A percentile compares a stretch with the other conserved stretches of the same genome.
Evolutionary conservation across 345 rosid genomes (phyloP).

Genomic region (Firmiana major): DNA sequence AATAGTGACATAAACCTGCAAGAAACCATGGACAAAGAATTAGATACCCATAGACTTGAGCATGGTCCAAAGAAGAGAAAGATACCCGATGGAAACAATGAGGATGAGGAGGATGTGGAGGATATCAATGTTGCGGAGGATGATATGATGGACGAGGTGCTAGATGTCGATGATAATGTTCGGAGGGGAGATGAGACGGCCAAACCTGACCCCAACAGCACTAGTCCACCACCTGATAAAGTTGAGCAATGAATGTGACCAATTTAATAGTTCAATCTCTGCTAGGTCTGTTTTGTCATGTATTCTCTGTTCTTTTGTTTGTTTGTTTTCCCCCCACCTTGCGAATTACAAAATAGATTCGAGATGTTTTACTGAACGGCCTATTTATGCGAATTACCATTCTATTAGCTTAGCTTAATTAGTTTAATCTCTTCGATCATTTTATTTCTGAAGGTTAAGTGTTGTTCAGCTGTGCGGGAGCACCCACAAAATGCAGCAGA

Average conservation of each 20-base stretch:
- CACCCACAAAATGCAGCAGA: background rate
- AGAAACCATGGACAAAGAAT: slow-evolving; percentile 96
- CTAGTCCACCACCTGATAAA: slow-evolving; percentile 25
- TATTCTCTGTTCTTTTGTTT: too few relatives aligned
- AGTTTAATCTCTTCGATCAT: too few relatives aligned
- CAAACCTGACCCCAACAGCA: slow-evolving; percentile 35
- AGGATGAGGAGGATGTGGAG: slow-evolving; percentile 84
- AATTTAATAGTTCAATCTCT: background rate
- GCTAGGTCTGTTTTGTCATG: slow-evolving; percentile 8
- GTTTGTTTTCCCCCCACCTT: background rate
- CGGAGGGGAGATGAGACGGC: slow-evolving; percentile 46
- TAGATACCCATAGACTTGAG: slow-evolving; percentile 89
- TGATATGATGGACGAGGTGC: slow-evolving; percentile 86
- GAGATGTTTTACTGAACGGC: background rate
- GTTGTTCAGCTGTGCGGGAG: background rate
- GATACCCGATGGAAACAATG: slow-evolving; percentile 66
- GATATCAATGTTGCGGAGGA: slow-evolving; percentile 87
- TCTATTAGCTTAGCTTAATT: too few relatives aligned
- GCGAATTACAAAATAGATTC: background rate
- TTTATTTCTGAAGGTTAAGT: background rate
- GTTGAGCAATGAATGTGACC: slow-evolving; percentile 16
- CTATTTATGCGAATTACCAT: too few relatives aligned
- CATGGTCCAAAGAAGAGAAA: slow-evolving; percentile 93
- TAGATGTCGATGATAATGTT: slow-evolving; percentile 61
- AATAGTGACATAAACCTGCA: slow-evolving; percentile 64